Evolutionary conservation across 176 grass and related monocot species (phyloP).

Genomic region (Tuctoria greenei): DNA sequence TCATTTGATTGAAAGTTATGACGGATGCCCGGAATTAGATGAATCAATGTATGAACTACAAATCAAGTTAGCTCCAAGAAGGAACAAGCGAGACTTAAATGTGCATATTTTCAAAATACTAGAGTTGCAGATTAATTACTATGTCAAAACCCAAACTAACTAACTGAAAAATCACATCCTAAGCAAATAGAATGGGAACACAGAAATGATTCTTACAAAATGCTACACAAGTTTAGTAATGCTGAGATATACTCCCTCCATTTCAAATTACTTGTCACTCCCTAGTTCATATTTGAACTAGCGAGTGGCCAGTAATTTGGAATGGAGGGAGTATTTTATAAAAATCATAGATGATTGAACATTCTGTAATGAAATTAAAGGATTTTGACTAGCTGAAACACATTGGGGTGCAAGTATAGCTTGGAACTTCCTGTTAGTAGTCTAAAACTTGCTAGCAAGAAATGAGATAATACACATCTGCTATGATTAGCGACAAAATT

Average conservation of each 20-base stretch:
- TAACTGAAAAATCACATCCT: background rate
- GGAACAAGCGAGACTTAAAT: background rate
- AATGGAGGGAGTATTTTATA: too few relatives aligned
- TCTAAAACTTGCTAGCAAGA: background rate
- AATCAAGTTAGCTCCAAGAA: background rate
- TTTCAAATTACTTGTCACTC: too few relatives aligned
- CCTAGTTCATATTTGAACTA: too few relatives aligned
- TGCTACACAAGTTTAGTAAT: background rate
- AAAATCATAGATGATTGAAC: background rate
- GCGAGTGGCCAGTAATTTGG: too few relatives aligned
- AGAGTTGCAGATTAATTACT: background rate
- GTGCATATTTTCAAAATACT: background rate
- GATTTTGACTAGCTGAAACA: background rate
- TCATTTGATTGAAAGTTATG: background rate
- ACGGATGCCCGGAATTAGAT: background rate
- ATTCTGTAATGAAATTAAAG: background rate
- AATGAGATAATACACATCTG: conserved; percentile 7
- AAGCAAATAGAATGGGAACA: background rate
- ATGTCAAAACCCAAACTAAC: background rate
- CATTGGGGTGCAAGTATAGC: too few relatives aligned
- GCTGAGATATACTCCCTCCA: too few relatives aligned
- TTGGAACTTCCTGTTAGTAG: background rate
- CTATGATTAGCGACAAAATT: background rate
- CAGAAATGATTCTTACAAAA: background rate
- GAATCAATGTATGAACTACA: background rate